Base-by-base conservation (phyloP, 495 filamentous ascomycete species). In the Talaromyces liani region DNA sequence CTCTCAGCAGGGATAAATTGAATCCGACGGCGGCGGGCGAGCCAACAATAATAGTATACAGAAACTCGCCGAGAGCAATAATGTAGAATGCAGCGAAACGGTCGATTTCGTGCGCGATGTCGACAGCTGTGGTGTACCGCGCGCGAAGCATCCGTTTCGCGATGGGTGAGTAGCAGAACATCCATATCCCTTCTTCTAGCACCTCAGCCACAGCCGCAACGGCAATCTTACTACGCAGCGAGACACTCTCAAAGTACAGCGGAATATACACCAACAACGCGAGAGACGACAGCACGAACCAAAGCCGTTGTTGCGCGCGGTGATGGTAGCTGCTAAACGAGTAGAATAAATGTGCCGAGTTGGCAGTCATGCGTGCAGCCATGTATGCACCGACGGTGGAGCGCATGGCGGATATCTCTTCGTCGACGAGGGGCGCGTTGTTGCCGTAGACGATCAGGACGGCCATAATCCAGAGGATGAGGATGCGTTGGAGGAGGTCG, bases 31-130 rank as follows among this genome's bases (percentile, higher is more conserved):
- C 76, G 0, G 75, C 74, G 39, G 73, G 71, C 1, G 67, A 73
- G 1, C 71, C 73, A 14, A 77, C 76, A 45, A 81, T 67, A n/a
- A 79, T 76, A 39, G 70, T 64, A 53, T 80, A 78, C 2, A 80
- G 68, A 45, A 76, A 80, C 62, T 82, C 80, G 41, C 80, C 79
- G 7, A 82, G 69, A 0, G 76, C 77, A 53, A 82, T 80, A 66
- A 80, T 81, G 63, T 74, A 80, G 65, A 82, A 82, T 24, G 80
- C 79, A 1, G 75, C 72, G 63, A 76, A 76, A 1, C 80, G 75
- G 64, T 81, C 80, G 14, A 77, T 69, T 64, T 80, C 78, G 62
- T 82, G 80, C 22, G 72, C 69, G 22, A 78, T 72, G 68, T 82
- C 77, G 6, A 80, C 70, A 0, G 76, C 76, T 12, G 77, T 76